Evolutionary conservation across 139 green algal genomes (phyloP), one percentile per base, ranked within the genome.

Genomic region (Dunaliella primolecta): DNA sequence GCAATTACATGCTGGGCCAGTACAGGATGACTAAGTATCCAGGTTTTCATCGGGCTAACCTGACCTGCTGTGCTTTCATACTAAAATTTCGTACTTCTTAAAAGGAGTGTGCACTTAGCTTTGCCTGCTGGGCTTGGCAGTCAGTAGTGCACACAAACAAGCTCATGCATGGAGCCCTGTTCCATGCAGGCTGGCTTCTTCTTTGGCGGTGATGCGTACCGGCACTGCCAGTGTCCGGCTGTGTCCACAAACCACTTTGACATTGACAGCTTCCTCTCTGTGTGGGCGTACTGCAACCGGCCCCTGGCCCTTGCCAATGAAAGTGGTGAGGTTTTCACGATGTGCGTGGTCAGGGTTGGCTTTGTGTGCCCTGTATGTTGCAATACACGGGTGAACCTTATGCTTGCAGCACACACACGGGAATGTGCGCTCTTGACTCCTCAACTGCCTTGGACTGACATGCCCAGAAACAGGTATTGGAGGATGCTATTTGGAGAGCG

Each of bases 241-340:
- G 85, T 95, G 1, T 89, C 84, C 21, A 92, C 91, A 21, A 95
- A 96, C 81, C 93, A 96, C 78, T 96, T 96, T 76, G 93, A 96
- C 71, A 86, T 89, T 0, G 93, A 96, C 84, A 86, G 81, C 24
- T 91, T 96, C 82, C 88, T 95, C 34, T 88, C 88, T n/a, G 84
- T 93, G 27, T 96, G 92, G 92, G 86, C 77, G 38, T 91, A 88
- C 64, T 85, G 92, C 72, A 89, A 95, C 84, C 81, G 89, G 11
- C n/a, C 86, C 0, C 7, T 64, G 27, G 93, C 92, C 24, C 83
- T 90, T 75, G 64, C 87, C 75, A 82, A 94, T 55, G 88, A 90
- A 35, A 72, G 75, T 75, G 88, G 92, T 93, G 64, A 3, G 78
- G 46, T 15, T 83, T 25, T 56, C n/a, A n/a, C n/a, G n/a, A n/a